Evolutionary conservation across 768 basidiomycete genomes (phyloP).

Genomic region (Asterophora parasitica): DNA sequence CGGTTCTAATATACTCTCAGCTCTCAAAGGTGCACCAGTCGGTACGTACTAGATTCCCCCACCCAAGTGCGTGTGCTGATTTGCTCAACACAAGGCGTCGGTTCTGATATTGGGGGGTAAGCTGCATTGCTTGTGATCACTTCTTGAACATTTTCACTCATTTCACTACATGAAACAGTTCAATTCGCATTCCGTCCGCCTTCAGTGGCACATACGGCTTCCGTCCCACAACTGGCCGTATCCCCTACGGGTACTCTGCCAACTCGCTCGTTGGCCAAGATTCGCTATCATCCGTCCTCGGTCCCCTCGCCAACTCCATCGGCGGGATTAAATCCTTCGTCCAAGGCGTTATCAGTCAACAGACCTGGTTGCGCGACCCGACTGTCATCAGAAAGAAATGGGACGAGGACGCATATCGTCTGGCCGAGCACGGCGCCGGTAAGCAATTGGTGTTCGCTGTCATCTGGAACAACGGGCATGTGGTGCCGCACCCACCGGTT

Average conservation of each 20-base stretch:
- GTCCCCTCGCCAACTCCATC: conserved; percentile 60
- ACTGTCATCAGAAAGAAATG: conserved; percentile 52
- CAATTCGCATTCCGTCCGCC: conserved; percentile 63
- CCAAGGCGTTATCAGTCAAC: conserved; percentile 51
- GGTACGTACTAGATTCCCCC: conserved; percentile 21
- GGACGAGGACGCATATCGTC: conserved; percentile 53
- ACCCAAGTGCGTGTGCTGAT: neutral
- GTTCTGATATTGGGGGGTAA: conserved; percentile 79
- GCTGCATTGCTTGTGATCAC: neutral
- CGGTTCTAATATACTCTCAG: conserved; percentile 18
- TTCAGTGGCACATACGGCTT: conserved; percentile 71
- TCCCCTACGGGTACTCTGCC: conserved; percentile 64
- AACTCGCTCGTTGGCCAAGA: conserved; percentile 73
- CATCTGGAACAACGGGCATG: conserved; percentile 62
- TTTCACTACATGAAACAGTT: conserved; percentile 32
- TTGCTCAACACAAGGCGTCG: conserved; percentile 48
- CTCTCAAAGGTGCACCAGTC: conserved; percentile 40
- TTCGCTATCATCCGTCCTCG: conserved; percentile 65
- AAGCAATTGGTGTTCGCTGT: conserved; percentile 52
- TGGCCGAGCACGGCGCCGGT: conserved; percentile 56
- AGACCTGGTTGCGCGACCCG: conserved; percentile 69
- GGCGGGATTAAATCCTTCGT: conserved; percentile 62
- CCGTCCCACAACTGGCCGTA: conserved; percentile 60
- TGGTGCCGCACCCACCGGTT: conserved; percentile 62
- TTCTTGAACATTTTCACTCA: neutral